Evolutionary conservation across 257 asterid species (phyloP).

Genomic region (Phtheirospermum japonicum): DNA sequence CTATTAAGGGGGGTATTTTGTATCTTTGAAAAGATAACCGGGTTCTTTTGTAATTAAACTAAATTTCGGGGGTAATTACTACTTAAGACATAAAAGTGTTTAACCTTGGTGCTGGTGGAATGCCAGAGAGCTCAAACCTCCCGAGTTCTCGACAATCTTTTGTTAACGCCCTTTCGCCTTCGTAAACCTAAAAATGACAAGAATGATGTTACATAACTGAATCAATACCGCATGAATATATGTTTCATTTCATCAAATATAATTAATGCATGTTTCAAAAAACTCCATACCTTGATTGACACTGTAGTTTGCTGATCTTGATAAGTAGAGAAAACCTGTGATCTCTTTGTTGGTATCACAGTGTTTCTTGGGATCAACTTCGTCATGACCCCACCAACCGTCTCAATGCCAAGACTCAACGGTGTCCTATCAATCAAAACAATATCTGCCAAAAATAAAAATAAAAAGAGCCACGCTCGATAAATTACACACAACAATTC

Average conservation of each 20-base stretch:
- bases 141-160: constrained; percentile 58
- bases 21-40: too few relatives aligned
- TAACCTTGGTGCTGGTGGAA: constrained; percentile 58
- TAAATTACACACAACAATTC: neutral
- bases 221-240: neutral
- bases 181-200: constrained; percentile 36
- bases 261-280: neutral
- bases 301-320: constrained; percentile 55
- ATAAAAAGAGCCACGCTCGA: too few relatives aligned
- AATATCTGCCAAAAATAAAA: constrained; percentile 5
- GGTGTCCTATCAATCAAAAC: constrained; percentile 36
- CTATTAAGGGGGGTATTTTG: too few relatives aligned
- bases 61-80: too few relatives aligned
- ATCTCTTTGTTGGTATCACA: constrained; percentile 39
- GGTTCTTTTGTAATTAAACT: too few relatives aligned
- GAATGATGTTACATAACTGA: neutral
- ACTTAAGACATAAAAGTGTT: neutral
- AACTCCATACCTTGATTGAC: constrained; percentile 36
- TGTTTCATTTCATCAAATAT: neutral
- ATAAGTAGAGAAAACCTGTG: constrained; percentile 52
- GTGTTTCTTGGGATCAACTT: constrained; percentile 50
- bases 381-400: constrained; percentile 67
- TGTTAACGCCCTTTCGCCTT: constrained; percentile 54
- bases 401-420: constrained; percentile 54
- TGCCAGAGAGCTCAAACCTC: constrained; percentile 52